Base-by-base conservation (phyloP, 352 stramenopile genomes). In the Phytophthora rubi region DNA sequence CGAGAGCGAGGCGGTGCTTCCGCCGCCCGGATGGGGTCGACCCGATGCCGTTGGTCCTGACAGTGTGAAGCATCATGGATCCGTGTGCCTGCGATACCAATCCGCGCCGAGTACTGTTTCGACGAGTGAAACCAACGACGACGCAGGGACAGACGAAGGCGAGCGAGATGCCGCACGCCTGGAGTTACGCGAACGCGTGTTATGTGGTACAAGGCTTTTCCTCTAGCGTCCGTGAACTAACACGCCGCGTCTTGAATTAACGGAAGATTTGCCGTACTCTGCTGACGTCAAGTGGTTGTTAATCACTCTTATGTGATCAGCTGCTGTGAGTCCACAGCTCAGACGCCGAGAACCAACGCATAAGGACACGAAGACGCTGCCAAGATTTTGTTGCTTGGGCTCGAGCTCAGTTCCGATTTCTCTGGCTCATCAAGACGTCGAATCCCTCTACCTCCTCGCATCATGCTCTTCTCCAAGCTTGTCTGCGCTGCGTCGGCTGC, bases 61-160 rank as follows among this genome's bases (percentile, higher is more conserved):
- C 18, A 85, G 81, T 51, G 71, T 90, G 32, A 87, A 88, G n/a
- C 82, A 87, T 51, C 81, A 86, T 13, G 85, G 82, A 12, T 65
- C 86, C 21, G 76, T 92, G 6, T 68, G 70, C 8, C 70, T 90
- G n/a, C 69, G 73, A 28, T 92, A 80, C 58, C 68, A 76, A 28
- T 76, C 77, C 10, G 35, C 33, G 13, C 8, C 16, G 28, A 47
- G 12, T 30, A 47, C 18, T 18, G 47, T 16, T 18, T 6, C 9
- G 12, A 26, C 18, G 15, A 45, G n/a, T 12, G 49, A 64, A 33
- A 71, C 37, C 18, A 47, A 23, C 12, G n/a, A 61, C 3, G 33
- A 47, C 12, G 18, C n/a, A 39, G 61, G 30, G 51, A 59, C 51
- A 70, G 30, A 32, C 23, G 44, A 68, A 62, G 30, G 23, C 30